Conservation (phyloP, 2,329 filamentous ascomycete species). For the Ambrosiella beaveri region DNA sequence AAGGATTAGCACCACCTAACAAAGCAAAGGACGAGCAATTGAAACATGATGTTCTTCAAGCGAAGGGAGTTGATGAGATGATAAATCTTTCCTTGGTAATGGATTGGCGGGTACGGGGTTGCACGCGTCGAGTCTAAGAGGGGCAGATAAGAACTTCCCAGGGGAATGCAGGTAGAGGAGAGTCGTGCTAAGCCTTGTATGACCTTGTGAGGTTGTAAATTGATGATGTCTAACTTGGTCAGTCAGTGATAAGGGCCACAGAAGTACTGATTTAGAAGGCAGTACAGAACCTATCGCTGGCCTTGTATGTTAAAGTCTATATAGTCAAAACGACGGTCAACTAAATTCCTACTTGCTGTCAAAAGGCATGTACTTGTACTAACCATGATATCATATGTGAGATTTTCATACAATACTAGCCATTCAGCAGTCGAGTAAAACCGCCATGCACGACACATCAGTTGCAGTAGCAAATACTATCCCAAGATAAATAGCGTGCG, state of each 20-base stretch:
- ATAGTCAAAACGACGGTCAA: too few species aligned
- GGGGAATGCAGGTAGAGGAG: background rate
- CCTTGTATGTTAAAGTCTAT: too few species aligned
- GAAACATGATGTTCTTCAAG: background rate
- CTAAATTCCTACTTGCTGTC: too few species aligned
- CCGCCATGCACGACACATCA: background rate
- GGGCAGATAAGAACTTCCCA: background rate
- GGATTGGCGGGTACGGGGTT: background rate
- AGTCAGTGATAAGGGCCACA: too few species aligned
- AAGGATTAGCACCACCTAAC: background rate
- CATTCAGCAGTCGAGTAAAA: background rate
- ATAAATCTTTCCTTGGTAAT: background rate
- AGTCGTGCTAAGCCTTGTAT: background rate
- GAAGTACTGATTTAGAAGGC: too few species aligned
- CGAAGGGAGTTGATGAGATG: constrained; percentile 2
- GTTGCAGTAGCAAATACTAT: background rate
- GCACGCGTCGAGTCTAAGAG: background rate
- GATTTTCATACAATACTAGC: background rate
- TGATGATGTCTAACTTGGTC: background rate
- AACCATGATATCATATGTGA: background rate
- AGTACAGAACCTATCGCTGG: too few species aligned
- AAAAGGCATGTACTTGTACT: too few species aligned
- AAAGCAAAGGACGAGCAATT: background rate
- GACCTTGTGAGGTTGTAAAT: background rate
- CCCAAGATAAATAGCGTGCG: background rate